Evolutionary conservation across 495 filamentous ascomycete species (phyloP).

Genomic region (Xylaria venustula): DNA sequence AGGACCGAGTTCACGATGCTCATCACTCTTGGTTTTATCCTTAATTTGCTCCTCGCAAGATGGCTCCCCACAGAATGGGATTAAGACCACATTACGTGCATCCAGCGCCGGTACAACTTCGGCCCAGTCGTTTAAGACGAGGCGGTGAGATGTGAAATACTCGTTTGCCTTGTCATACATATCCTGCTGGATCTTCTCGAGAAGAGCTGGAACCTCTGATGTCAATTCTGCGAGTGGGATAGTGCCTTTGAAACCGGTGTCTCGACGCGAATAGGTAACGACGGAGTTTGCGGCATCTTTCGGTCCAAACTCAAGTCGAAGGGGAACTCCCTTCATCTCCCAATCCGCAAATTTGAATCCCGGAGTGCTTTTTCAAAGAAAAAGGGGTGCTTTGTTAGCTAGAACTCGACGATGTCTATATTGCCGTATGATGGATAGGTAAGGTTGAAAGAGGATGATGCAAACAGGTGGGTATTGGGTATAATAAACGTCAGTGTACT

Average conservation of each 20-base stretch:
- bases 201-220: slow-evolving; percentile 68
- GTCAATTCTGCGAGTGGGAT: slow-evolving; percentile 71
- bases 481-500: background rate
- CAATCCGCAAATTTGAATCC: slow-evolving; percentile 98
- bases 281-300: slow-evolving; percentile 84
- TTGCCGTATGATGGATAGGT: background rate
- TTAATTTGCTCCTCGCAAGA: slow-evolving; percentile 94
- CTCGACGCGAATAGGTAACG: slow-evolving; percentile 81
- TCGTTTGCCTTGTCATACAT: slow-evolving; percentile 81
- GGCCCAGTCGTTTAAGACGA: slow-evolving; percentile 80
- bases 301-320: slow-evolving; percentile 92
- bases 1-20: slow-evolving; percentile 55
- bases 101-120: slow-evolving; percentile 86
- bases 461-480: background rate
- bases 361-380: slow-evolving; percentile 69
- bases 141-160: slow-evolving; percentile 72
- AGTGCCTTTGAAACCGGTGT: slow-evolving; percentile 76
- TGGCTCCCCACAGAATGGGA: slow-evolving; percentile 77
- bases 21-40: slow-evolving; percentile 73
- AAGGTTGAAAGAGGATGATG: background rate
- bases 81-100: slow-evolving; percentile 84
- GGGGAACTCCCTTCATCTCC: slow-evolving; percentile 90
- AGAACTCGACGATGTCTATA: background rate
- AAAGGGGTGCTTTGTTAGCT: background rate
- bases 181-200: slow-evolving; percentile 84